Percentiles rank a stretch among this genome's conserved stretches.
Conservation (phyloP, 116 monocot genomes). For the Dioscorea cayenensis region DNA sequence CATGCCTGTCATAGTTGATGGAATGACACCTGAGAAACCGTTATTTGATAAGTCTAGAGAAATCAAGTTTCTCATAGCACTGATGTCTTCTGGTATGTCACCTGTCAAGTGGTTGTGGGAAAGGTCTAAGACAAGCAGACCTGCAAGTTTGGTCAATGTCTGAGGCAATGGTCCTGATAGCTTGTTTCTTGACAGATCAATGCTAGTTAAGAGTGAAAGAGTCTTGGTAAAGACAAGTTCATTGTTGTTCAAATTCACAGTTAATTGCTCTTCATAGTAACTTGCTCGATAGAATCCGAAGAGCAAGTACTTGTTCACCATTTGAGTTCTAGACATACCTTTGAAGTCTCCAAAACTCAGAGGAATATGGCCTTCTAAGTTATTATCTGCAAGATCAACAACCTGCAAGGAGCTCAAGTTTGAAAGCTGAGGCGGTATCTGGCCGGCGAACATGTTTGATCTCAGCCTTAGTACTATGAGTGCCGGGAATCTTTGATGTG, state of each 20-base stretch:
- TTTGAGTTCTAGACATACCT: conserved; percentile 50
- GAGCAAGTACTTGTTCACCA: conserved; percentile 72
- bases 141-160: conserved; percentile 38
- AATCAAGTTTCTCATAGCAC: conserved; percentile 47
- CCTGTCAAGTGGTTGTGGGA: conserved; percentile 49
- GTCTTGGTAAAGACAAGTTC: conserved; percentile 11
- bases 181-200: conserved; percentile 64
- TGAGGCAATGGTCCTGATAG: conserved; percentile 43
- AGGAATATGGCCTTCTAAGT: conserved; percentile 68
- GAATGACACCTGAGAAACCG: conserved; percentile 41
- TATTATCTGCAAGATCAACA: conserved; percentile 75
- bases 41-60: conserved; percentile 78
- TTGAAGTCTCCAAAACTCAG: conserved; percentile 35
- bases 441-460: conserved; percentile 84
- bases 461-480: conserved; percentile 63
- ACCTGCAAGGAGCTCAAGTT: conserved; percentile 39
- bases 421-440: conserved; percentile 59
- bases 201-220: conserved; percentile 26
- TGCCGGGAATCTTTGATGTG: conserved; percentile 41
- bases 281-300: conserved; percentile 61
- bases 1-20: conserved; percentile 52
- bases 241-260: conserved; percentile 79
- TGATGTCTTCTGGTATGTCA: conserved; percentile 34
- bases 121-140: conserved; percentile 62
- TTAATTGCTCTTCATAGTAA: conserved; percentile 49